Base-by-base conservation (phyloP, 2,329 filamentous ascomycete genomes). In the Metarhizium brunneum region DNA sequence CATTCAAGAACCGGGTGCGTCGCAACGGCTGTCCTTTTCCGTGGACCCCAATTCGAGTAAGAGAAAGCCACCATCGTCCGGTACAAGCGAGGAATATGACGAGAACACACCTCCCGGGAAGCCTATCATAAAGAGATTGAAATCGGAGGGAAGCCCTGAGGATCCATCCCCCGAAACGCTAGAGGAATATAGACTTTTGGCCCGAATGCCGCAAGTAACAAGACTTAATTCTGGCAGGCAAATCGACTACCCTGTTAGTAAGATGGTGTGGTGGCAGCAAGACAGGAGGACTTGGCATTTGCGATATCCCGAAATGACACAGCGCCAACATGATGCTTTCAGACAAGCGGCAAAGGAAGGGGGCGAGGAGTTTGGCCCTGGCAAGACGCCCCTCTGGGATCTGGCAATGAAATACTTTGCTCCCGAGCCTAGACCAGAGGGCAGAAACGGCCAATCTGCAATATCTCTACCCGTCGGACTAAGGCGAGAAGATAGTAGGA, bases 251-350 rank as follows among this genome's bases (percentile, higher is more conserved):
- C 78, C 79, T 4, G 75, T 83, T 13, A 72, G 76, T 60, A 84
- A 85, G 59, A 74, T 71, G 6, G 73, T 73, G 1, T 86, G 80
- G 62, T 86, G 83, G 83, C 75, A 78, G 50, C 71, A 73, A 48
- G 77, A 85, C 60, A 71, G 71, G 55, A 70, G 65, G 20, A 84
- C 80, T 1, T 84, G 82, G 76, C 83, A 86, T 59, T 71, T 84
- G 4, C 66, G 79, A 52, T 86, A 86, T 61, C 83, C 83, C 0
- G 79, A 83, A 59, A 85, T 86, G 81, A 84, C 78, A 0, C 76
- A 81, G 55, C 70, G 81, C 6, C 82, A 86, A 58, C 77, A 78
- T 55, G 74, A 78, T 38, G 78, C 76, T 2, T 85, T 84, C 65
- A 69, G 73, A 18, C 65, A 73, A n/a, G 80, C 78, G 16, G 81